Conservation (phyloP, 495 filamentous ascomycete species). For the Penicillium verhagenii region DNA sequence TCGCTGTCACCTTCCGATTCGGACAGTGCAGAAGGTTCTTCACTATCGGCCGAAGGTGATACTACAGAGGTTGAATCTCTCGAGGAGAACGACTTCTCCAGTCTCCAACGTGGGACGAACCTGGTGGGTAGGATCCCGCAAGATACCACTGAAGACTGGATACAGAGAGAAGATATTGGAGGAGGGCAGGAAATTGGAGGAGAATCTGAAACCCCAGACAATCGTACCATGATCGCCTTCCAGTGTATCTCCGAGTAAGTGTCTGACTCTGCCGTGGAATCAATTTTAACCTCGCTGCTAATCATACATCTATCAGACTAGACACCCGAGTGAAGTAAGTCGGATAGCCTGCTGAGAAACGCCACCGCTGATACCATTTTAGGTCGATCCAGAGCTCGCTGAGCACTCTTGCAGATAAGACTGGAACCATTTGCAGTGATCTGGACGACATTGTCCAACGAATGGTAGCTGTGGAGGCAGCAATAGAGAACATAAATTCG, state of each 20-base stretch:
- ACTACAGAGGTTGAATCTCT: background rate
- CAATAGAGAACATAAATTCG: background rate
- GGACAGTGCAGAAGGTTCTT: background rate
- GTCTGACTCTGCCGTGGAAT: background rate
- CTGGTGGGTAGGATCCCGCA: background rate
- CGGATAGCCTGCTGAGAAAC: background rate
- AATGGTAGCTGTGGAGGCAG: background rate
- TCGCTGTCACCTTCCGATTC: conserved; percentile 2
- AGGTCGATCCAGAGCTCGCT: background rate
- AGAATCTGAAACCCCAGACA: background rate
- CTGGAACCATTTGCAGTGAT: background rate
- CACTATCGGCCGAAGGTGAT: background rate
- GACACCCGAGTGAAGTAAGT: background rate
- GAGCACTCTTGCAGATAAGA: background rate
- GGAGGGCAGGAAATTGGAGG: background rate
- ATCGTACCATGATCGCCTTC: background rate
- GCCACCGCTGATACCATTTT: background rate
- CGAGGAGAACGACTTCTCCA: background rate
- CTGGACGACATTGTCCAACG: background rate
- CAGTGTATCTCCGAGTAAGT: conserved; percentile 1
- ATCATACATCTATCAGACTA: background rate
- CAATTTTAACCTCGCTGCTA: background rate
- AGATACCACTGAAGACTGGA: background rate
- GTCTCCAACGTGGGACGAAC: background rate
- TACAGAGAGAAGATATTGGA: background rate